A percentile compares a stretch with the other conserved stretches of the same genome.
These are phyloP conservation scores for Crithidia fasciculata DNA, from an alignment of 208 protist species.

Conservation along the genomic window DNA sequence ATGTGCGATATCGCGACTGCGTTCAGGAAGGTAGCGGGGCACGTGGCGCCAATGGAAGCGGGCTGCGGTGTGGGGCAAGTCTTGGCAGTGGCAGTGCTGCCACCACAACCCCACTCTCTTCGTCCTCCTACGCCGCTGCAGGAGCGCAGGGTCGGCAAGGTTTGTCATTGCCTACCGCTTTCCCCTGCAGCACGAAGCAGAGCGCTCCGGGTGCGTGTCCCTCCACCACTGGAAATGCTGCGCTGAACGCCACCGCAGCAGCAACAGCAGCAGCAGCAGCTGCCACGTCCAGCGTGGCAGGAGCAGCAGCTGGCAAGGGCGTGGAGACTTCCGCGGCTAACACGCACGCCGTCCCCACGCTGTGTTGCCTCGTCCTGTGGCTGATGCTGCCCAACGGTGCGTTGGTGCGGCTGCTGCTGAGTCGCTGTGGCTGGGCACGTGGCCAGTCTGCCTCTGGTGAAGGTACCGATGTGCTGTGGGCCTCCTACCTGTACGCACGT, in stretches of 20 bases:
- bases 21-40: too few relatives aligned
- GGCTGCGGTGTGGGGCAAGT: too few relatives aligned
- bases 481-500: slow-evolving; percentile 5
- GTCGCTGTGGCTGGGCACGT: too few relatives aligned
- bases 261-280: background rate
- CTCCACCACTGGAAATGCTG: background rate
- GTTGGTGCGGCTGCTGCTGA: slow-evolving; percentile 14
- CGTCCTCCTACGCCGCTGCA: too few relatives aligned
- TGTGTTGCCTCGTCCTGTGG: slow-evolving; percentile 34
- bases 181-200: background rate
- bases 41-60: too few relatives aligned
- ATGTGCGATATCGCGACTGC: slow-evolving; percentile 3
- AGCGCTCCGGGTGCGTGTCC: too few relatives aligned
- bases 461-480: background rate
- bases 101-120: too few relatives aligned
- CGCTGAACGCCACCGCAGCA: background rate
- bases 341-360: slow-evolving; percentile 24
- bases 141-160: too few relatives aligned
- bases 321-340: background rate
- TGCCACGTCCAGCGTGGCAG: background rate
- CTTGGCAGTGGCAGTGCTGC: too few relatives aligned
- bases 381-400: slow-evolving; percentile 35
- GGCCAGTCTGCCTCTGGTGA: background rate
- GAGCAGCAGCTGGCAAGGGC: too few relatives aligned
- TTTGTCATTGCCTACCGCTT: too few relatives aligned